Conservation (phyloP, 192 early-diverging fungal species). For the Rhizophagus sp. region DNA sequence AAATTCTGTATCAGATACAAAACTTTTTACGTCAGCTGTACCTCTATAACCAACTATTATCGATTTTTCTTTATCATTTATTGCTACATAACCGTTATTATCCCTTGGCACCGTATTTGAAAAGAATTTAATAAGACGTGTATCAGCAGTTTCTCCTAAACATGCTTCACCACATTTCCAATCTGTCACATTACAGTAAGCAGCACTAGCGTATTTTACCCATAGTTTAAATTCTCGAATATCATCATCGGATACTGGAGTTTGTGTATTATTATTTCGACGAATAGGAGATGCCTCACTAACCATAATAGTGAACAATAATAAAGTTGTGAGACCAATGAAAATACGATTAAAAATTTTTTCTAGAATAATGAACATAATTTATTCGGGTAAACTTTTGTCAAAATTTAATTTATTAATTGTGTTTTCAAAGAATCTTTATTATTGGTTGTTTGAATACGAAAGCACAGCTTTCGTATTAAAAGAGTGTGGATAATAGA, state of each 20-base stretch:
- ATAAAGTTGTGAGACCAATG: too few species aligned
- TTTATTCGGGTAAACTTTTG: too few species aligned
- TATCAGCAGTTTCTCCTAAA: neutral
- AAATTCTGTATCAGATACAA: neutral
- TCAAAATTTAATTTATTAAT: too few species aligned
- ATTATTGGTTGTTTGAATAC: too few species aligned
- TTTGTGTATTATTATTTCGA: neutral
- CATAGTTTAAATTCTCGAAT: slow-evolving; percentile 3
- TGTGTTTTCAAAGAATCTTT: too few species aligned
- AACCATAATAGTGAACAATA: too few species aligned
- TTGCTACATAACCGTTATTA: slow-evolving; percentile 18
- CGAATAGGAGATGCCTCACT: too few species aligned
- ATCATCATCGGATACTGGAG: neutral
- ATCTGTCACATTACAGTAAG: slow-evolving; percentile 19
- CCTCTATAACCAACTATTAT: slow-evolving; percentile 10
- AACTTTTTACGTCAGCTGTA: slow-evolving; percentile 1
- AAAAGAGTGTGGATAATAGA: too few species aligned
- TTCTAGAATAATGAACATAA: too few species aligned
- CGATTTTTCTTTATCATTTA: slow-evolving; percentile 11
- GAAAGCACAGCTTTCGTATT: too few species aligned
- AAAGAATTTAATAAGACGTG: slow-evolving; percentile 6
- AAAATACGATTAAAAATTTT: too few species aligned
- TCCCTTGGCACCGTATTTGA: neutral
- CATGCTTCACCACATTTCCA: slow-evolving; percentile 18
- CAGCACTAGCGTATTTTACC: slow-evolving; percentile 14